Conservation (phyloP, 2,329 filamentous ascomycete species). For the Pseudogymnoascus verrucosus region DNA sequence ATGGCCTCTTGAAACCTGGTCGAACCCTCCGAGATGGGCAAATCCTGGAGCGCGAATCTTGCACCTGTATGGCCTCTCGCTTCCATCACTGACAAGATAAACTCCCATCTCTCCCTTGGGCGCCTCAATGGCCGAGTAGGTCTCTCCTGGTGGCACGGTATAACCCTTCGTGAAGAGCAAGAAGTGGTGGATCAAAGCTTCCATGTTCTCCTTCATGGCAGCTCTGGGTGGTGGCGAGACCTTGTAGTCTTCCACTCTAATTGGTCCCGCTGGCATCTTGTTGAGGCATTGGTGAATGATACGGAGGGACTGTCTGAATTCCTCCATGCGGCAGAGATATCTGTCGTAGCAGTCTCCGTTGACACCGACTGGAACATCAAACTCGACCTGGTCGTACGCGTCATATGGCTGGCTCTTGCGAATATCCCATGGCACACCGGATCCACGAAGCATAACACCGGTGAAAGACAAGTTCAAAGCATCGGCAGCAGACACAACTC, state of each 20-base stretch:
- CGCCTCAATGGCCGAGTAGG: conserved; percentile 97
- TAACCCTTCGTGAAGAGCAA: conserved; percentile 98
- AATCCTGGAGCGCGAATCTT: conserved; percentile 97
- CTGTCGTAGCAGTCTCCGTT: conserved; percentile 99
- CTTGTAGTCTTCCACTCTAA: conserved; percentile 98
- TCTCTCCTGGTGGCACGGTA: conserved; percentile 92
- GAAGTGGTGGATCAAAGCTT: conserved; percentile 98
- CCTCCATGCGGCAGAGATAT: conserved; percentile 98
- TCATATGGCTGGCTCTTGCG: conserved; percentile 97
- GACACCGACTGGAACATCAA: conserved; percentile 91
- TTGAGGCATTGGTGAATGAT: conserved; percentile 99
- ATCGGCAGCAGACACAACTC: conserved; percentile 83
- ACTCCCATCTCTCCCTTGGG: conserved; percentile 99
- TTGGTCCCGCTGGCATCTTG: conserved; percentile 92
- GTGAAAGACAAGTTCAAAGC: conserved; percentile 97
- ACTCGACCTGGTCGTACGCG: conserved; percentile 95
- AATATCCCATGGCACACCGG: conserved; percentile 91
- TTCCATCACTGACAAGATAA: conserved; percentile 90
- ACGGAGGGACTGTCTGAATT: conserved; percentile 95
- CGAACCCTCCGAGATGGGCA: conserved; percentile 87
- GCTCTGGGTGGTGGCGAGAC: conserved; percentile 88
- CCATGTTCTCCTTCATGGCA: conserved; percentile 99
- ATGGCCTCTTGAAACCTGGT: conserved; percentile 87
- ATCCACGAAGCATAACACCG: conserved; percentile 95
- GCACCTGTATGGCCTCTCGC: conserved; percentile 92